These are phyloP conservation scores for Leishmania aethiopica DNA, from an alignment of 208 protist species.

Conservation along the genomic window DNA sequence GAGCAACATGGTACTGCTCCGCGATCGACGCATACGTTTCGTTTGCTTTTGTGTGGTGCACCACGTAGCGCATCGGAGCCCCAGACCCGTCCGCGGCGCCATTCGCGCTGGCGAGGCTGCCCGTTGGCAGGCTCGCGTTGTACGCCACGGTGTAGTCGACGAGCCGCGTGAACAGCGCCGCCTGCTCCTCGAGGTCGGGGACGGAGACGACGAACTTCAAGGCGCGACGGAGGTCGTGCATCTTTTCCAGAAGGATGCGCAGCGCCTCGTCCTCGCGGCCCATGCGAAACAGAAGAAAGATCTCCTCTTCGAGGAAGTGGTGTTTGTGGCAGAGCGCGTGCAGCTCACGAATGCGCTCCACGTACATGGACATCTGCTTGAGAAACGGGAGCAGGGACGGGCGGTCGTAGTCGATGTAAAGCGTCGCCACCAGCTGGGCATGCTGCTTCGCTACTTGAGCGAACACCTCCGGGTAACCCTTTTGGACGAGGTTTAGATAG, in stretches of 20 bases:
- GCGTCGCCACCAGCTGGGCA: slow-evolving; percentile 67
- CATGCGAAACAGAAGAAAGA: slow-evolving; percentile 77
- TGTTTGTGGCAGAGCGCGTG: slow-evolving; percentile 73
- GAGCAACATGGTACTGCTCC: slow-evolving; percentile 43
- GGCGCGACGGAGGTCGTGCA: slow-evolving; percentile 33
- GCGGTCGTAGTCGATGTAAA: slow-evolving; percentile 80
- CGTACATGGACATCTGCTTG: slow-evolving; percentile 55
- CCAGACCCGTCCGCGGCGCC: neutral
- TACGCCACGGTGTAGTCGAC: slow-evolving; percentile 47
- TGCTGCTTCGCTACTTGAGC: slow-evolving; percentile 33
- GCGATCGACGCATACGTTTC: slow-evolving; percentile 63
- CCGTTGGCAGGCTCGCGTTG: slow-evolving; percentile 35
- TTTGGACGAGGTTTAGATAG: slow-evolving; percentile 55
- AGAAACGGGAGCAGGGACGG: slow-evolving; percentile 59
- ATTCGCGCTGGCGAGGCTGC: neutral
- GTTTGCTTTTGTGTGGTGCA: slow-evolving; percentile 38
- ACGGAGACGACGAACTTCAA: slow-evolving; percentile 34
- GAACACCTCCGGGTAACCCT: slow-evolving; percentile 31
- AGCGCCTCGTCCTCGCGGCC: slow-evolving; percentile 82
- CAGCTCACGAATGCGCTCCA: slow-evolving; percentile 66
- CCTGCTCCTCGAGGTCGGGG: slow-evolving; percentile 59
- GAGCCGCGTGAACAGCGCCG: slow-evolving; percentile 52
- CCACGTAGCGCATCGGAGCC: slow-evolving; percentile 33
- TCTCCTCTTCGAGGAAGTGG: slow-evolving; percentile 62
- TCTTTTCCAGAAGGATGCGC: slow-evolving; percentile 54